Percentiles rank a stretch among this genome's conserved stretches.
Conservation (phyloP, 164 flowering plant species). For the Platanus orientalis region DNA sequence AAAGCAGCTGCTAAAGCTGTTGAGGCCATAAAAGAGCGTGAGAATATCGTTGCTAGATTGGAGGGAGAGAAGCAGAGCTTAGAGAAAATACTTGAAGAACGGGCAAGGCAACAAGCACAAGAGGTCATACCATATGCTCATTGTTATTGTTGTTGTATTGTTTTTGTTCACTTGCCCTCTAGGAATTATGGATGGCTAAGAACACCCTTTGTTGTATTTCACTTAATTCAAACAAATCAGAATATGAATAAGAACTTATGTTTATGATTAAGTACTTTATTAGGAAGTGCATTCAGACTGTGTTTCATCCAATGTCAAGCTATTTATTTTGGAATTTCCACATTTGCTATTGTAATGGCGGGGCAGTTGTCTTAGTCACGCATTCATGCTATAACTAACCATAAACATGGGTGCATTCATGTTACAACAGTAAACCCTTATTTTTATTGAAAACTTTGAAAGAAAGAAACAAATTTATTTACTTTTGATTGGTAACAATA, state of each 20-base stretch:
- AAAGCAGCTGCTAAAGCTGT: constrained; percentile 78
- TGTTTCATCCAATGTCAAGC: too few relatives aligned
- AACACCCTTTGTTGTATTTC: not conserved
- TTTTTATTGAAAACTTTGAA: too few relatives aligned
- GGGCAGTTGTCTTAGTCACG: too few relatives aligned
- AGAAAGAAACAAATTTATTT: too few relatives aligned
- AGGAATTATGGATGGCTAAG: not conserved
- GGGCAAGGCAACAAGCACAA: constrained; percentile 79
- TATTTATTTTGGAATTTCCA: too few relatives aligned
- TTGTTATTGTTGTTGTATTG: constrained; percentile 2
- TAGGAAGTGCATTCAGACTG: too few relatives aligned
- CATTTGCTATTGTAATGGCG: too few relatives aligned
- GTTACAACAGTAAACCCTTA: too few relatives aligned
- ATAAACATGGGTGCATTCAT: too few relatives aligned
- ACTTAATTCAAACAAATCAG: not conserved
- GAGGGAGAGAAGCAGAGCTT: constrained; percentile 96
- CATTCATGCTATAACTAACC: too few relatives aligned
- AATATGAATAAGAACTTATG: not conserved
- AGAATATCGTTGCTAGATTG: constrained; percentile 75
- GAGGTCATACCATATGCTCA: constrained; percentile 49
- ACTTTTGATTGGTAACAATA: too few relatives aligned
- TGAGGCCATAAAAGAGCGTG: constrained; percentile 73
- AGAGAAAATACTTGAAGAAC: constrained; percentile 89
- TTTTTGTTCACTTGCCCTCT: constrained; percentile 1
- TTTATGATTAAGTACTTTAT: not conserved